Percentiles rank a stretch among this genome's conserved stretches.
Conservation (phyloP, 495 filamentous ascomycete species). For the Astrothelium macrocarpum region DNA sequence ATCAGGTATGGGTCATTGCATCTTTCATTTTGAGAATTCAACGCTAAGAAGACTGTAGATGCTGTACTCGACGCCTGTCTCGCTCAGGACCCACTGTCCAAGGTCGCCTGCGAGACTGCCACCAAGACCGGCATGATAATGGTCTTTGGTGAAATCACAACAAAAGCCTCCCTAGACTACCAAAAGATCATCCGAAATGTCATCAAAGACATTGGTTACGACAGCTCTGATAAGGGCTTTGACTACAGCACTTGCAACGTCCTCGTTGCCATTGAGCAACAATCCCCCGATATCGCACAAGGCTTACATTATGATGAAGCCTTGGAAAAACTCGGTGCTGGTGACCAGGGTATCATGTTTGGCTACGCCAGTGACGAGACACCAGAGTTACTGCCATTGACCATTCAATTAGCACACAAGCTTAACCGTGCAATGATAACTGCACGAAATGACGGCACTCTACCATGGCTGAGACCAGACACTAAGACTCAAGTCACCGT, state of each 20-base stretch:
- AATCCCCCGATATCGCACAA: conserved; percentile 97
- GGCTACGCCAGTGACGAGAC: conserved; percentile 99
- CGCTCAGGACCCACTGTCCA: conserved; percentile 86
- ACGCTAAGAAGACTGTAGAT: conserved; percentile 37
- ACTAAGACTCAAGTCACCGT: conserved; percentile 99
- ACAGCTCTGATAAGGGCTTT: conserved; percentile 93
- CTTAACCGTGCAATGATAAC: conserved; percentile 87
- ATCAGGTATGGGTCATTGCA: conserved; percentile 38
- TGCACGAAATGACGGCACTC: conserved; percentile 72
- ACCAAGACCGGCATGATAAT: conserved; percentile 99
- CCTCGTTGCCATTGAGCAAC: conserved; percentile 96
- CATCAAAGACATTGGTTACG: conserved; percentile 98
- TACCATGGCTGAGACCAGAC: conserved; percentile 93
- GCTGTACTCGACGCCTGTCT: conserved; percentile 98
- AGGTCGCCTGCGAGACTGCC: conserved; percentile 97
- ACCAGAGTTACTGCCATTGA: conserved; percentile 90
- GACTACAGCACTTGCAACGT: conserved; percentile 99
- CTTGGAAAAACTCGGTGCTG: conserved; percentile 93
- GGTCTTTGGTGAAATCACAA: conserved; percentile 99
- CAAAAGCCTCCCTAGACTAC: conserved; percentile 90
- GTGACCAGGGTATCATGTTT: conserved; percentile 99
- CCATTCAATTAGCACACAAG: conserved; percentile 86
- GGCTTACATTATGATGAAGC: conserved; percentile 94
- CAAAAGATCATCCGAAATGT: conserved; percentile 91
- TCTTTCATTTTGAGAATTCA: background rate